Evolutionary conservation across 2,329 filamentous ascomycete genomes (phyloP), one percentile per base, ranked within the genome.

Genomic region (Leptographium wingfieldii): DNA sequence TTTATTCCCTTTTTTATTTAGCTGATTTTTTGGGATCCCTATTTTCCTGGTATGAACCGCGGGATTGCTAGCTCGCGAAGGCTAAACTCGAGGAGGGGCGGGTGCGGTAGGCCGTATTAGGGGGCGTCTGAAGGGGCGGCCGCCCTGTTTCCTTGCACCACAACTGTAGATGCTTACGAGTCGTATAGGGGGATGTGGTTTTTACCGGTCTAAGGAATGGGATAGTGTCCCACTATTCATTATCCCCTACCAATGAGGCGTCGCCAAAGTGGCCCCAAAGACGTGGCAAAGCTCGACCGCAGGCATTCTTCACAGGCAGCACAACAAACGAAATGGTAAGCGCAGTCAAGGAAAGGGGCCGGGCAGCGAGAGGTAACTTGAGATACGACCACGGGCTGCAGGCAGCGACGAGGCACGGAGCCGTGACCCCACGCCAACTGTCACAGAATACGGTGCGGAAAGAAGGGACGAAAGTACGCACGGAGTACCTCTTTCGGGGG

Each of bases 61-160:
- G 43, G 43, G 56, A 38, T 48, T 29, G n/a, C 46, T 57, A 57
- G 56, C 46, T 25, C 46, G 25, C 33, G 51, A 48, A 57, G 46
- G 46, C 56, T 57, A 57, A 57, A 38, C 27, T 51, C 43, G n/a
- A 52, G 55, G 43, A 38, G 55, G 55, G 55, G 55, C 43, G 43
- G 40, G 55, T 29, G 9, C 54, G 54, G 54, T 25, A 56, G 31
- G 54, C 31, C 35, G 35, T 46, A 27, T 35, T 43, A 43, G 40
- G 40, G 54, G 54, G 54, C 22, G 22, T 35, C 53, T 19, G 33
- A n/a, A 6, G 31, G 29, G 51, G 51, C 11, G 3, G 25, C 31
- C 27, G 27, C 27, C 51, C 51, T 54, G 25, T 19, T 19, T 54
- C 31, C 51, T 29, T 35, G 31, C 51, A 33, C 51, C 51, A 33